These are phyloP conservation scores for Aphanomyces astaci DNA, from an alignment of 352 stramenopile genomes.

Conservation along the genomic window DNA sequence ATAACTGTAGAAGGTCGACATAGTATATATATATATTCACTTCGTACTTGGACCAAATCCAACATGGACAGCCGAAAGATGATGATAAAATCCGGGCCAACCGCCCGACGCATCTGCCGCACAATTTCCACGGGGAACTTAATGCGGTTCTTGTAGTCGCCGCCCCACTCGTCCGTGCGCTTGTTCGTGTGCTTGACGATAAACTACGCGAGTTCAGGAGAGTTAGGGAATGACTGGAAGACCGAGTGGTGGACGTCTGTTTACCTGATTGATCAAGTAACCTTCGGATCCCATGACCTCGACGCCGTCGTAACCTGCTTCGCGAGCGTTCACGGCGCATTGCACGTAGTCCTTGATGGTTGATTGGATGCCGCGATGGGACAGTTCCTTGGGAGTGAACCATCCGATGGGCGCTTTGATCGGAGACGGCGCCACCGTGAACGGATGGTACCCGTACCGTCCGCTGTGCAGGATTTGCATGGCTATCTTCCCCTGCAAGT, in stretches of 20 bases:
- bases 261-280: slow-evolving; percentile 94
- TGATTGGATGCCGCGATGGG: slow-evolving; percentile 59
- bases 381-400: slow-evolving; percentile 85
- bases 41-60: slow-evolving; percentile 90
- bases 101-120: slow-evolving; percentile 76
- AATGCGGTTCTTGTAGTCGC: slow-evolving; percentile 90
- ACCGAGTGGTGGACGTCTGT: too few species aligned
- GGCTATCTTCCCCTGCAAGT: slow-evolving; percentile 54
- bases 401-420: slow-evolving; percentile 93
- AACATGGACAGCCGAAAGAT: slow-evolving; percentile 96
- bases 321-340: slow-evolving; percentile 65
- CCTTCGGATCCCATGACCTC: slow-evolving; percentile 98
- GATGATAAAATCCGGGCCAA: slow-evolving; percentile 94
- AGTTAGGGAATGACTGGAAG: not conserved
- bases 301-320: slow-evolving; percentile 96
- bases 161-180: slow-evolving; percentile 91
- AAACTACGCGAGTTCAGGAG: slow-evolving; percentile 46
- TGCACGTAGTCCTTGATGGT: slow-evolving; percentile 93
- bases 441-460: slow-evolving; percentile 96
- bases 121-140: slow-evolving; percentile 93
- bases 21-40: too few species aligned
- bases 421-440: slow-evolving; percentile 85
- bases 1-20: too few species aligned
- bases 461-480: slow-evolving; percentile 92
- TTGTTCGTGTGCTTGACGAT: slow-evolving; percentile 93